These are phyloP conservation scores for Calamus simplicifolius DNA, from an alignment of 176 grass and related monocot species.

Conservation along the genomic window DNA sequence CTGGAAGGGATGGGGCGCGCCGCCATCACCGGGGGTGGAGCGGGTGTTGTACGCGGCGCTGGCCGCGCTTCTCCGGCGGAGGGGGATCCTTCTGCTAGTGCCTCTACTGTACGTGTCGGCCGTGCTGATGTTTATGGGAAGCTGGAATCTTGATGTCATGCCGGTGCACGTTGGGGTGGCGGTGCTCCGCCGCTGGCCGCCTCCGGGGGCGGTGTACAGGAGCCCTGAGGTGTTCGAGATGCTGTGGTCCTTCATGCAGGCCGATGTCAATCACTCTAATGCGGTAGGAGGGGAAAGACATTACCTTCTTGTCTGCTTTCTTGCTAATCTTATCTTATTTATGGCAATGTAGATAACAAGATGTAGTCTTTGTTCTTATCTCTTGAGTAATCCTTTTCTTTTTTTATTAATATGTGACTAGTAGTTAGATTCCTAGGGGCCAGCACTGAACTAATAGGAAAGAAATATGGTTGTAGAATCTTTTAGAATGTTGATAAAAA, in stretches of 20 bases:
- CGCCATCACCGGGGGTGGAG: not conserved
- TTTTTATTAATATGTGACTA: too few species aligned
- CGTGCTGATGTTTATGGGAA: conserved; percentile 33
- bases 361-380: not conserved
- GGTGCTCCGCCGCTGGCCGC: conserved; percentile 16
- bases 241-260: conserved; percentile 60
- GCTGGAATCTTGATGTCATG: conserved; percentile 12
- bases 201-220: conserved; percentile 66
- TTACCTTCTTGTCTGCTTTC: not conserved
- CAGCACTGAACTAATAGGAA: too few species aligned
- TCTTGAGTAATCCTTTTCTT: not conserved
- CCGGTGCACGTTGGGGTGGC: conserved; percentile 24
- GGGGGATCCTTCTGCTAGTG: conserved; percentile 38
- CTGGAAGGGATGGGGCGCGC: too few species aligned
- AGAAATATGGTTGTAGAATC: too few species aligned
- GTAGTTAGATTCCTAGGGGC: too few species aligned
- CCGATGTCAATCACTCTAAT: conserved; percentile 17
- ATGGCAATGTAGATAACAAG: not conserved
- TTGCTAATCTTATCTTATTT: conserved; percentile 2
- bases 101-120: conserved; percentile 42
- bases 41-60: conserved; percentile 2
- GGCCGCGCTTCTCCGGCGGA: conserved; percentile 18
- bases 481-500: too few species aligned
- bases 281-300: not conserved
- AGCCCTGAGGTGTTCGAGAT: conserved; percentile 70